Evolutionary conservation across 2,329 filamentous ascomycete species (phyloP).

Genomic region (Monilinia laxa): DNA sequence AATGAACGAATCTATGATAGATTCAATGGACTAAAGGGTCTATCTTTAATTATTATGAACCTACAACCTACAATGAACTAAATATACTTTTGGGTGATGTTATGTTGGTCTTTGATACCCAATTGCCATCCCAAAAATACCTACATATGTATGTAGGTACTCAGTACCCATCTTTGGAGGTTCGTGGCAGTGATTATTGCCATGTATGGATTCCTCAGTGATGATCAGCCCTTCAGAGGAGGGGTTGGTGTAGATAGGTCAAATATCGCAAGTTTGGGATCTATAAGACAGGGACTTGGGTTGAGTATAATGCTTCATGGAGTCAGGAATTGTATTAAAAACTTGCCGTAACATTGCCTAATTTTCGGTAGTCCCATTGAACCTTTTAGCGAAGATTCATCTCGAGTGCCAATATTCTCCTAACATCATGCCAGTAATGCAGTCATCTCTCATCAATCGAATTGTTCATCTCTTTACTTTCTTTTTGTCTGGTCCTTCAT

Average conservation of each 20-base stretch:
- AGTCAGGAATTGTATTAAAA: not conserved
- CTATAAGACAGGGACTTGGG: not conserved
- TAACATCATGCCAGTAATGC: not conserved
- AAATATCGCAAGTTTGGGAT: not conserved
- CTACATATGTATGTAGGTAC: not conserved
- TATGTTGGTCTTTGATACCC: not conserved
- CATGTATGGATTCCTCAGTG: not conserved
- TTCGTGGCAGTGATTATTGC: not conserved
- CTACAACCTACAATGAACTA: slow-evolving; percentile 5
- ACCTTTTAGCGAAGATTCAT: not conserved
- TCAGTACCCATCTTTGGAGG: not conserved
- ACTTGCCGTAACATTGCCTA: slow-evolving; percentile 14
- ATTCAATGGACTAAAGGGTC: not conserved
- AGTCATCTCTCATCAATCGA: not conserved
- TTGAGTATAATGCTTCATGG: slow-evolving; percentile 12
- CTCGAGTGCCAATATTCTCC: not conserved
- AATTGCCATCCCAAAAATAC: not conserved
- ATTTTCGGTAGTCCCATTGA: not conserved
- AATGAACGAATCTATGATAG: not conserved
- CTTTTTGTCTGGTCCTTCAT: slow-evolving; percentile 63
- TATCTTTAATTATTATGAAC: not conserved
- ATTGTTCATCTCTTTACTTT: slow-evolving; percentile 24
- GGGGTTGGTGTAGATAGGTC: not conserved
- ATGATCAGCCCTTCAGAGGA: not conserved
- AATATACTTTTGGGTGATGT: not conserved